phyloP scores from a whole-genome alignment of 495 filamentous ascomycete genomes.

The Penicillium mononematosum region DNA sequence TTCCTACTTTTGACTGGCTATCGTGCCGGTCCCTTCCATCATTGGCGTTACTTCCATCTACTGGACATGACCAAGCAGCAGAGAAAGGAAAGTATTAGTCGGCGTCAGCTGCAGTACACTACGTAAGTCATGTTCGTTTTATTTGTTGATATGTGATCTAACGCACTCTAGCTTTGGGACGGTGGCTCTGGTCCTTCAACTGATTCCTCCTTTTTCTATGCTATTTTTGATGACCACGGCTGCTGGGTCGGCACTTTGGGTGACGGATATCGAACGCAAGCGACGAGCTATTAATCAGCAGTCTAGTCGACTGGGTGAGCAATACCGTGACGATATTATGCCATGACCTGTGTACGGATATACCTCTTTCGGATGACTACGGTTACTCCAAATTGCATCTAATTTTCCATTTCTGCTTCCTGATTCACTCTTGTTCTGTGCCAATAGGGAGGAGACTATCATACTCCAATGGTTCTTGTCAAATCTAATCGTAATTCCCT shows the following conservation, averaged over 20 bases:
- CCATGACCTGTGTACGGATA: constrained; percentile 19
- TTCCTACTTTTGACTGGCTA: constrained; percentile 64
- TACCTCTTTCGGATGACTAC: not conserved
- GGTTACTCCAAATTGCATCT: not conserved
- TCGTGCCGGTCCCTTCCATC: constrained; percentile 63
- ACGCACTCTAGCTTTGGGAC: constrained; percentile 54
- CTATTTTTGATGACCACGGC: constrained; percentile 66
- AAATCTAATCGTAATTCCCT: not conserved
- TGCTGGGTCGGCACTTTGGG: constrained; percentile 63
- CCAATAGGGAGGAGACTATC: not conserved
- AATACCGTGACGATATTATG: constrained; percentile 33
- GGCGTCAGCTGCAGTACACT: constrained; percentile 59
- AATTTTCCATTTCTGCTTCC: not conserved
- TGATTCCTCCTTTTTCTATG: constrained; percentile 64
- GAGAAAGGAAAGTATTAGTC: constrained; percentile 52
- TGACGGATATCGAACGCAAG: constrained; percentile 54
- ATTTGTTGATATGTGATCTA: constrained; percentile 3
- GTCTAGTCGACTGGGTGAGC: constrained; percentile 27
- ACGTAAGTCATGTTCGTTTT: constrained; percentile 41
- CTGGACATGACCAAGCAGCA: constrained; percentile 57
- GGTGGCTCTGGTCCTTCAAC: constrained; percentile 57
- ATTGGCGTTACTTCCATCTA: constrained; percentile 66
- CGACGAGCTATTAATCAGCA: constrained; percentile 32
- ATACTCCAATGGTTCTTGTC: not conserved
- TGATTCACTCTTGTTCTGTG: not conserved